Conservation (phyloP, 805 yeast species). For the Zygosaccharomyces gambellarensis region DNA sequence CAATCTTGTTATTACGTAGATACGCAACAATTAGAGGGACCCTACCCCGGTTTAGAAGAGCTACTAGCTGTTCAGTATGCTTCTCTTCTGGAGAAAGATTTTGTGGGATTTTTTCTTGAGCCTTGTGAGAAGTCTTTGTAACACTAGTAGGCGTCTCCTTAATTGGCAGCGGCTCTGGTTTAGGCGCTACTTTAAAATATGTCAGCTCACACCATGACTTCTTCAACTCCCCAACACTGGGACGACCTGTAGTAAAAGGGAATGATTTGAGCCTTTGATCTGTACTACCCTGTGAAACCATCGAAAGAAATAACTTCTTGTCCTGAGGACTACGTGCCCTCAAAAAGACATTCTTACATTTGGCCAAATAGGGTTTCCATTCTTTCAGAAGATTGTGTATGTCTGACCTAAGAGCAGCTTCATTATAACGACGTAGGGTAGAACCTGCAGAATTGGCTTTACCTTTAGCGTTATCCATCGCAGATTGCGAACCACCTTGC, state of each 20-base stretch:
- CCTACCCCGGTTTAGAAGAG: constrained; percentile 62
- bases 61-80: constrained; percentile 54
- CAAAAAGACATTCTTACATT: constrained; percentile 67
- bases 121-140: constrained; percentile 2
- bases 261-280: constrained; percentile 65
- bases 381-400: constrained; percentile 58
- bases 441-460: constrained; percentile 97
- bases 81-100: constrained; percentile 39
- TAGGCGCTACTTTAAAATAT: constrained; percentile 47
- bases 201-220: constrained; percentile 79
- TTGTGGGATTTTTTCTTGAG: constrained; percentile 9
- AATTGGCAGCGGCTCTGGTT: constrained; percentile 46
- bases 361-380: constrained; percentile 59
- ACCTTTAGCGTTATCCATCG: constrained; percentile 87
- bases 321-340: constrained; percentile 75
- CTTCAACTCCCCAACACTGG: constrained; percentile 75
- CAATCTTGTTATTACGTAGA: constrained; percentile 52
- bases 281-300: constrained; percentile 44
- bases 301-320: constrained; percentile 58
- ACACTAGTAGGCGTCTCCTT: constrained; percentile 22
- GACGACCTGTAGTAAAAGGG: constrained; percentile 88
- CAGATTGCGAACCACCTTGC: constrained; percentile 96
- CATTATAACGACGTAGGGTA: constrained; percentile 81
- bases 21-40: constrained; percentile 68
- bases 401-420: constrained; percentile 73